phyloP scores from a whole-genome alignment of 208 protist species.

The Crithidia sp. region DNA sequence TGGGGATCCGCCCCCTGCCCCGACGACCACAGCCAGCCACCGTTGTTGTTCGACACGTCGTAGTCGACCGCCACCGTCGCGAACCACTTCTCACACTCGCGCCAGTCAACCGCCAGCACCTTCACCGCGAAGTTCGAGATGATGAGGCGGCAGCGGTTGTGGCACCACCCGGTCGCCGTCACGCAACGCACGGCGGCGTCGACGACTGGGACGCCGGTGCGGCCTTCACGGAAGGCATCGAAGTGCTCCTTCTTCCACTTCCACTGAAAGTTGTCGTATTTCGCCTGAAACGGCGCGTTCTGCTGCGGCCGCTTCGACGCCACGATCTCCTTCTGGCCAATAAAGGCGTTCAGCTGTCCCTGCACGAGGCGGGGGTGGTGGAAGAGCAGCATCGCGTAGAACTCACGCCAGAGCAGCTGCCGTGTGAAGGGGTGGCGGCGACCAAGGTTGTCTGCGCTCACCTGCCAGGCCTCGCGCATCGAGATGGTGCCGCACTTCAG shows the following conservation, averaged over 20 bases:
- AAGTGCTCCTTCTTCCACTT: constrained; percentile 61
- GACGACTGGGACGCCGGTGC: constrained; percentile 91
- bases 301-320: constrained; percentile 14
- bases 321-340: constrained; percentile 20
- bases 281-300: constrained; percentile 70
- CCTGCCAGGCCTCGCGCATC: constrained; percentile 63
- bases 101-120: constrained; percentile 90
- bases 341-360: constrained; percentile 59
- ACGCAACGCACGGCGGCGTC: constrained; percentile 94
- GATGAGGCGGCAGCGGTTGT: constrained; percentile 80
- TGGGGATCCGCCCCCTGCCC: constrained; percentile 79
- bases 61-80: constrained; percentile 87
- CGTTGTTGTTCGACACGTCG: constrained; percentile 88
- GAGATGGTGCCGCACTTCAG: constrained; percentile 84
- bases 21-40: constrained; percentile 83
- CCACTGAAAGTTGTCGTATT: constrained; percentile 67
- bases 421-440: constrained; percentile 49
- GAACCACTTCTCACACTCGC: constrained; percentile 89
- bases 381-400: constrained; percentile 69
- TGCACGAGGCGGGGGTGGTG: constrained; percentile 58
- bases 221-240: constrained; percentile 70
- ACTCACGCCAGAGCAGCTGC: constrained; percentile 81
- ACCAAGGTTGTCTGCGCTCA: constrained; percentile 39
- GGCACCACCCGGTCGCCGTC: constrained; percentile 77
- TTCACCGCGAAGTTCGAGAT: constrained; percentile 91